Evolutionary conservation across 2,329 filamentous ascomycete species (phyloP), one percentile per base, ranked within the genome.

Genomic region (Calonectria montana): DNA sequence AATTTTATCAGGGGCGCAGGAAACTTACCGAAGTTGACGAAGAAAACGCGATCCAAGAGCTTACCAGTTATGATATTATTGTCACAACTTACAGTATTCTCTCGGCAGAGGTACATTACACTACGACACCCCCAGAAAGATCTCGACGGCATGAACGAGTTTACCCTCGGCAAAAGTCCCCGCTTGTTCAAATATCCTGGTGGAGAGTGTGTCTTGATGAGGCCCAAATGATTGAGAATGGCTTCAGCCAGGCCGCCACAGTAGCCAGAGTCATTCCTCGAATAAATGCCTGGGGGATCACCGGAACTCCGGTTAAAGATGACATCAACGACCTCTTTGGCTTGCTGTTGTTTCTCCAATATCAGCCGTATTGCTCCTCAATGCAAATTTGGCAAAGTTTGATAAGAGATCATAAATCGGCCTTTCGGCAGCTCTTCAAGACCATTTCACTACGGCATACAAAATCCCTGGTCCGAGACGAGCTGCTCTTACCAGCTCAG

Each of bases 221-320:
- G 85, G 92, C 96, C 0, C 97, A 99, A 80, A 97, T 98, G 93
- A 92, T 98, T 48, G 96, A 98, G 81, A 96, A 91, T 75, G 95
- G 95, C 39, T 92, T 97, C 4, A 96, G 91, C 77, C 92, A 94
- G 76, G 94, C 96, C 31, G 96, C 97, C 1, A 90, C 88, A 57
- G 91, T 98, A 16, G 95, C 95, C 41, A 91, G 92, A 47, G 86
- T 93, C 29, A 93, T 99, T 72, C 95, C 96, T 53, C 90, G 97
- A 31, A 84, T 94, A 74, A 96, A 98, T 83, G 93, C 95, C 2
- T 98, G 97, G 97, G 95, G 93, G 16, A 92, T 99, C 47, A 96
- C 95, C 0, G 97, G 83, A 48, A 99, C 97, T 0, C 97, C 97
- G 0, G 88, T 98, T 43, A 93, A 94, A 75, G 94, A 95, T 75